These are phyloP conservation scores for Penicillium herquei DNA, from an alignment of 495 filamentous ascomycete species.

Conservation along the genomic window DNA sequence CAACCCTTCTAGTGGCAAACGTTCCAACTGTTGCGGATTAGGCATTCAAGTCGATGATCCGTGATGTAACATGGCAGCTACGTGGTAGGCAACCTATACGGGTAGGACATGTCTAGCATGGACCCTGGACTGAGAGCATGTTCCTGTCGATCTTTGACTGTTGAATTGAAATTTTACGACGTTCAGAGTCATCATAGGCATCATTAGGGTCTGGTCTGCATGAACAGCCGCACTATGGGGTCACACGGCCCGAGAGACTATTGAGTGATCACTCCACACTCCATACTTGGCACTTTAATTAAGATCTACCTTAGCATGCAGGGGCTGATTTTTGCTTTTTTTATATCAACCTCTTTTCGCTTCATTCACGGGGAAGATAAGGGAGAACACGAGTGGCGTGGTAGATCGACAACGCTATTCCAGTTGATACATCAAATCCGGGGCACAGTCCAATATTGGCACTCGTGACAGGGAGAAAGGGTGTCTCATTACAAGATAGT, in stretches of 20 bases:
- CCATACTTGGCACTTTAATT: background rate
- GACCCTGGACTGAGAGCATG: background rate
- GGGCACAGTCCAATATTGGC: too few relatives aligned
- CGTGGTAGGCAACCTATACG: background rate
- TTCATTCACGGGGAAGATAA: background rate
- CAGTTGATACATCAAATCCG: background rate
- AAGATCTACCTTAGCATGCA: background rate
- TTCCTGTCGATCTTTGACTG: background rate
- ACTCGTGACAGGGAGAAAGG: too few relatives aligned
- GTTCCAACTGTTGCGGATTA: too few relatives aligned
- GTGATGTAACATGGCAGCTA: too few relatives aligned
- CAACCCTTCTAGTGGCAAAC: too few relatives aligned
- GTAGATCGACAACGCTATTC: background rate
- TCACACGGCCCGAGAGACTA: background rate
- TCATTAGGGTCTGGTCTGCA: background rate
- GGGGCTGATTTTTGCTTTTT: background rate
- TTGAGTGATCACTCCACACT: background rate
- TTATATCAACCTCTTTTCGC: background rate
- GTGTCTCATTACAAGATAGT: too few relatives aligned
- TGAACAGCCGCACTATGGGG: background rate
- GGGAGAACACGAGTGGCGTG: background rate
- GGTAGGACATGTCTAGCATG: background rate
- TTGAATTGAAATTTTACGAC: background rate
- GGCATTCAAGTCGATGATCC: too few relatives aligned
- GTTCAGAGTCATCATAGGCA: background rate